Conservation (phyloP, 2,329 filamentous ascomycete species). For the Aspergillus quadricinctus region DNA sequence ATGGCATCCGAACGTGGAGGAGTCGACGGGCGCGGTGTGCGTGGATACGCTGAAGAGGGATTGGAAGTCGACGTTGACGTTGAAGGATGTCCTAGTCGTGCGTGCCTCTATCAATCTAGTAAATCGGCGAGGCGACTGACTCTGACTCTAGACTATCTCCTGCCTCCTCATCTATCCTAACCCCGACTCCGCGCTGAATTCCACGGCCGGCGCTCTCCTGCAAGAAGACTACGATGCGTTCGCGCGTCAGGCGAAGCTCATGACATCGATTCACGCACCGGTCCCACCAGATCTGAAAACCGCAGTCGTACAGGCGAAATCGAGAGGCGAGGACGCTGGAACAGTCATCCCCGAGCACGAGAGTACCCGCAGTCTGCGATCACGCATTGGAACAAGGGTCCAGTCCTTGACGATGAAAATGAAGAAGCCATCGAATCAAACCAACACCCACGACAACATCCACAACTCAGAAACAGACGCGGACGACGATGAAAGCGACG, state of each 20-base stretch:
- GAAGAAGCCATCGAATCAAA: slow-evolving; percentile 9
- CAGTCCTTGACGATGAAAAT: slow-evolving; percentile 32
- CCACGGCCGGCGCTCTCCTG: slow-evolving; percentile 54
- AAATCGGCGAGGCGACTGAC: too few relatives aligned
- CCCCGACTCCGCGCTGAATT: slow-evolving; percentile 60
- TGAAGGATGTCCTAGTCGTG: slow-evolving; percentile 55
- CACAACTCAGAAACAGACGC: slow-evolving; percentile 7
- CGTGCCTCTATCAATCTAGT: slow-evolving; percentile 13
- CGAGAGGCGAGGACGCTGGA: slow-evolving; percentile 48
- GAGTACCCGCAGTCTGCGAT: slow-evolving; percentile 11
- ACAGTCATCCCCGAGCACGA: slow-evolving; percentile 22
- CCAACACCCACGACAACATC: background rate
- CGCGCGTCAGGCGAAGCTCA: slow-evolving; percentile 53
- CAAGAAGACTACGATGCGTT: slow-evolving; percentile 58
- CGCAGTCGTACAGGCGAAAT: slow-evolving; percentile 51
- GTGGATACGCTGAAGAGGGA: slow-evolving; percentile 63
- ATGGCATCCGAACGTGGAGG: slow-evolving; percentile 63
- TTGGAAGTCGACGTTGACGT: slow-evolving; percentile 55
- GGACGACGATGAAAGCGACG: slow-evolving; percentile 27
- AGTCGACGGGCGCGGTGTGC: slow-evolving; percentile 58
- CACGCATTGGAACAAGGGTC: slow-evolving; percentile 12
- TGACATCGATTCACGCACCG: slow-evolving; percentile 59
- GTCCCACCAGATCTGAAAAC: slow-evolving; percentile 45
- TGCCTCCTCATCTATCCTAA: slow-evolving; percentile 62
- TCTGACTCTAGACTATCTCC: slow-evolving; percentile 48